Conservation (phyloP, 345 rosid genomes). For the Euphorbia lathyris region DNA sequence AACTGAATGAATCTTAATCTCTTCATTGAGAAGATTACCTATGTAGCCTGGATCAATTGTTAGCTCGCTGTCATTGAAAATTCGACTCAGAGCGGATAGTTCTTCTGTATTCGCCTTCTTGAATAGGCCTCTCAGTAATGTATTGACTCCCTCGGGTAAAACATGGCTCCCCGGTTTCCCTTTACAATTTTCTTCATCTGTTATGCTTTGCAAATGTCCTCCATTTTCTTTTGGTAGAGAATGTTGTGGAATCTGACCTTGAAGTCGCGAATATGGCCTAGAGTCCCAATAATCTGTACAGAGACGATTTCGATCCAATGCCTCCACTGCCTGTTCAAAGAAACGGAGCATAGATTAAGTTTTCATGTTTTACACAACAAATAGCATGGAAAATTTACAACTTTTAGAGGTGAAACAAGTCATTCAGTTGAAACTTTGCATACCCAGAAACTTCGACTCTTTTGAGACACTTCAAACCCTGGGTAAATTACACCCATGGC, state of each 20-base stretch:
- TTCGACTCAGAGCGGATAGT: conserved; percentile 42
- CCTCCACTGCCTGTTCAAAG: conserved; percentile 71
- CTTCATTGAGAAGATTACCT: conserved; percentile 50
- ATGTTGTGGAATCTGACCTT: conserved; percentile 58
- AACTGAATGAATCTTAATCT: conserved; percentile 36
- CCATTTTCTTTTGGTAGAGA: conserved; percentile 30
- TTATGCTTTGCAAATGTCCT: conserved; percentile 19
- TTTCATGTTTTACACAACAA: background rate
- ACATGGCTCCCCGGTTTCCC: conserved; percentile 22
- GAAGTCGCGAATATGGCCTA: conserved; percentile 89
- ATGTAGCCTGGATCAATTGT: conserved; percentile 35
- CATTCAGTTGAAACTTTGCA: background rate
- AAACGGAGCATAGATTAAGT: background rate
- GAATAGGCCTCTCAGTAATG: conserved; percentile 46
- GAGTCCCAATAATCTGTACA: conserved; percentile 93
- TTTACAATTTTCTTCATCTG: conserved; percentile 22
- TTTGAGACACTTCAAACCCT: too few species aligned
- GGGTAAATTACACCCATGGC: too few species aligned
- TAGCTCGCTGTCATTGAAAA: conserved; percentile 37
- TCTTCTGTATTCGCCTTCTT: conserved; percentile 77
- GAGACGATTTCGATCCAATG: conserved; percentile 73
- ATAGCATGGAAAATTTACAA: background rate
- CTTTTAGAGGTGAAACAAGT: background rate
- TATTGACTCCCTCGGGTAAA: conserved; percentile 36
- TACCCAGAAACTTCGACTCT: background rate